Base-by-base conservation (phyloP, 805 yeast species). In the Lipomyces sp. region DNA sequence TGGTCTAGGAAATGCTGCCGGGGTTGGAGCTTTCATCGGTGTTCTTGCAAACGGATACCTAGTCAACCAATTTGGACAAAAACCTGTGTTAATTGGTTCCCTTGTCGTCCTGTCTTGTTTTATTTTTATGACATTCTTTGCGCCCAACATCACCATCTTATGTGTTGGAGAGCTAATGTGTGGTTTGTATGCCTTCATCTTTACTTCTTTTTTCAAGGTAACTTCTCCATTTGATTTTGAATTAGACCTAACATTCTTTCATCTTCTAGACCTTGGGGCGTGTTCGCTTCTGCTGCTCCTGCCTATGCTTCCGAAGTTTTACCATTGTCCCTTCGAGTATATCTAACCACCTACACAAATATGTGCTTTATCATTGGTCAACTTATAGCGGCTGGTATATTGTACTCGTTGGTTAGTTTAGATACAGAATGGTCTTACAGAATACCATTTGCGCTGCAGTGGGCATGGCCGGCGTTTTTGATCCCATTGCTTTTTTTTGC, bases 351-450 rank as follows among this genome's bases (percentile, higher is more conserved):
- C 13, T 81, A 77, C 64, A 81, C 81, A 64, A 84, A 84, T 74
- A 72, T 82, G 62, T 83, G 86, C 72, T 85, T 85, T 85, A 82
- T 82, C 51, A 74, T 83, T 69, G 90, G 90, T 51, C 88, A 86
- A 72, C 78, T 87, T 50, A 77, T 86, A 64, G 79, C 86, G 10
- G 77, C 86, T 11, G 87, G 89, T 65, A 83, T 86, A n/a, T 76
- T 80, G 71, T 79, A 78, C 68, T 84, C 79, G 57, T 74, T 76
- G 58, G 67, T 66, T 67, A 55, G 63, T 37, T 66, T 70, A 63
- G 60, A 66, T 1, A 72, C 77, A 37, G 72, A 78, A 24, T 72
- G 80, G 78, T 81, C 86, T 8, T 86, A 84, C 75, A 78, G 81
- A 63, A 78, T 84, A 42, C 88, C 89, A 8, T 85, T 84, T 73